Evolutionary conservation across 2,329 filamentous ascomycete genomes (phyloP).

Genomic region (Arthroderma uncinatum): DNA sequence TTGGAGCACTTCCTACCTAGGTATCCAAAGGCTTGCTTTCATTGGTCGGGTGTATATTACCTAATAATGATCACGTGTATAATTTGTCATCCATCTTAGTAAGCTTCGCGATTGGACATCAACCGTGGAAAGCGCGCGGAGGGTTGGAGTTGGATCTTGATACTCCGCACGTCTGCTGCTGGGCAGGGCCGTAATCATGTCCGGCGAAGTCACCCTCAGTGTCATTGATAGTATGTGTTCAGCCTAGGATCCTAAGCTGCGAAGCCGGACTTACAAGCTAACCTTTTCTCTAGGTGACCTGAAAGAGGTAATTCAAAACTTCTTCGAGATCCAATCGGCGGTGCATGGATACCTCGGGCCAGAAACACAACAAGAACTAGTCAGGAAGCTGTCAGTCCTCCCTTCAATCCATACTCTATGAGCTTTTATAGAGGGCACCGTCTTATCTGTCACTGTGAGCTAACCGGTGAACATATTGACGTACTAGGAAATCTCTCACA

Average conservation of each 20-base stretch:
- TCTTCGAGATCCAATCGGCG: slow-evolving; percentile 51
- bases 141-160: neutral
- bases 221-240: neutral
- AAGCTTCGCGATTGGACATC: neutral
- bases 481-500: slow-evolving; percentile 32
- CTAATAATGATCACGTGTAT: neutral
- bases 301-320: slow-evolving; percentile 50
- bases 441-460: neutral
- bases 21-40: neutral
- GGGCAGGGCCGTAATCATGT: neutral
- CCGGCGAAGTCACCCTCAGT: neutral
- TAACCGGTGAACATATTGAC: neutral
- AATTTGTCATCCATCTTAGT: neutral
- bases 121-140: neutral
- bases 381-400: slow-evolving; percentile 43
- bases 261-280: neutral
- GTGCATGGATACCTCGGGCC: slow-evolving; percentile 48
- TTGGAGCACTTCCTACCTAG: neutral
- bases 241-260: neutral
- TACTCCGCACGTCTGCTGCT: neutral
- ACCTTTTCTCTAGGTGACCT: slow-evolving; percentile 37
- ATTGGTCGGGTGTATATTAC: neutral
- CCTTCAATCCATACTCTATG: neutral
- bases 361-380: slow-evolving; percentile 46
- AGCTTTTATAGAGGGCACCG: neutral